Conservation (phyloP, 2,329 filamentous ascomycete genomes). For the Pseudogymnoascus verrucosus region DNA sequence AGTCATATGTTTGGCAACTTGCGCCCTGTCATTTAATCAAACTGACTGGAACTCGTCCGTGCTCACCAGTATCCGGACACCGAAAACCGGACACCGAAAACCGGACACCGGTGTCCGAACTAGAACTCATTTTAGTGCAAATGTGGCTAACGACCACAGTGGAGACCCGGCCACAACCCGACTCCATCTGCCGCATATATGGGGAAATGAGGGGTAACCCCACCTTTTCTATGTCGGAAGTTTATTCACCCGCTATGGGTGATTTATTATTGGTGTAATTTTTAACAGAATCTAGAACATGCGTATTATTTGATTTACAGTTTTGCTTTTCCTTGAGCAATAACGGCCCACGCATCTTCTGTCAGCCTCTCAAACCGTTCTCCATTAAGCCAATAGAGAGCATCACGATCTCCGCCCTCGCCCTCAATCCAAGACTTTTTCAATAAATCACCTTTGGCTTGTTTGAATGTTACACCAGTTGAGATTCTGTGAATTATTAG, state of each 20-base stretch:
- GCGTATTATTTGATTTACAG: constrained; percentile 22
- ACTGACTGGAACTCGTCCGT: too few species aligned
- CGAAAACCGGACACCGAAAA: too few species aligned
- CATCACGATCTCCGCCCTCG: constrained; percentile 28
- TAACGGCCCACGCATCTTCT: constrained; percentile 31
- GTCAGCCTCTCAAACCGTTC: constrained; percentile 33
- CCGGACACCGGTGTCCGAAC: too few species aligned
- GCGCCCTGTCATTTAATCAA: too few species aligned
- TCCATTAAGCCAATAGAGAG: constrained; percentile 37
- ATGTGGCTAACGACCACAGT: too few species aligned
- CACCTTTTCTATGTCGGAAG: background rate
- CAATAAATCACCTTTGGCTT: constrained; percentile 36
- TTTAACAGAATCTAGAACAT: background rate
- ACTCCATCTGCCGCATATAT: background rate
- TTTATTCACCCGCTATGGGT: background rate
- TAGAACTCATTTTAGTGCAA: too few species aligned
- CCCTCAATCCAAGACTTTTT: constrained; percentile 34
- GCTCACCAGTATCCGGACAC: too few species aligned
- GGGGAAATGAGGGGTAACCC: constrained; percentile 1
- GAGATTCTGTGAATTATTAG: constrained; percentile 26
- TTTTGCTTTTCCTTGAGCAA: constrained; percentile 37
- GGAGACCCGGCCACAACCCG: background rate
- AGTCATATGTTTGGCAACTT: too few species aligned
- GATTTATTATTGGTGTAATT: background rate
- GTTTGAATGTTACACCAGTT: constrained; percentile 42